Percentiles rank a stretch among this genome's conserved stretches.
phyloP scores from a whole-genome alignment of 495 filamentous ascomycete species.

The Opeltia flavorubescens region DNA sequence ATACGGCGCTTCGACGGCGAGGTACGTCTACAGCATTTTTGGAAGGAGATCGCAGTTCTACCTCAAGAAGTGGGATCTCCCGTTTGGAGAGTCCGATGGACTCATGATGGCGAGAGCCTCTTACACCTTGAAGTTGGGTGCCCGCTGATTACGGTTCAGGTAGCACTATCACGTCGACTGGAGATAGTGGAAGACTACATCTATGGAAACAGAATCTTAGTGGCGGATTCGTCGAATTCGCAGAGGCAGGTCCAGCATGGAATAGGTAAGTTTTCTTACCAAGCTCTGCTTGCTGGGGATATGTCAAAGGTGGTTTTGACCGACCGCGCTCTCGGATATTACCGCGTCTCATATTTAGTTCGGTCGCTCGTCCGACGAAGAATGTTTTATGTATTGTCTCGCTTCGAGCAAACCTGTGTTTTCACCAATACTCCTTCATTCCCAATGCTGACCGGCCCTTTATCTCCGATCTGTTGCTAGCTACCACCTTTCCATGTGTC shows the following conservation, averaged over 20 bases:
- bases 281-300: too few relatives aligned
- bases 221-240: constrained; percentile 37
- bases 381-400: neutral
- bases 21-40: constrained; percentile 30
- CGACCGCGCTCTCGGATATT: too few relatives aligned
- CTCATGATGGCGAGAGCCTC: constrained; percentile 17
- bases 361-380: neutral
- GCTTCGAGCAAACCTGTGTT: too few relatives aligned
- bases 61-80: constrained; percentile 23
- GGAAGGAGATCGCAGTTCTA: constrained; percentile 28
- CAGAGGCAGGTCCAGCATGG: constrained; percentile 24
- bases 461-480: too few relatives aligned
- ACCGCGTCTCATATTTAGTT: neutral
- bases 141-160: constrained; percentile 19
- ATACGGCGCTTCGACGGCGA: constrained; percentile 22
- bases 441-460: too few relatives aligned
- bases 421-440: too few relatives aligned
- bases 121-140: neutral
- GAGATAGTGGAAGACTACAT: constrained; percentile 34
- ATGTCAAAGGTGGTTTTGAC: too few relatives aligned
- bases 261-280: too few relatives aligned
- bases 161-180: constrained; percentile 34
- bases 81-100: constrained; percentile 32
- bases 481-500: neutral
- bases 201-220: constrained; percentile 37